A percentile compares a stretch with the other conserved stretches of the same genome.
Evolutionary conservation across 768 basidiomycete genomes (phyloP).

Genomic region (Hortiboletus flavorubellus): DNA sequence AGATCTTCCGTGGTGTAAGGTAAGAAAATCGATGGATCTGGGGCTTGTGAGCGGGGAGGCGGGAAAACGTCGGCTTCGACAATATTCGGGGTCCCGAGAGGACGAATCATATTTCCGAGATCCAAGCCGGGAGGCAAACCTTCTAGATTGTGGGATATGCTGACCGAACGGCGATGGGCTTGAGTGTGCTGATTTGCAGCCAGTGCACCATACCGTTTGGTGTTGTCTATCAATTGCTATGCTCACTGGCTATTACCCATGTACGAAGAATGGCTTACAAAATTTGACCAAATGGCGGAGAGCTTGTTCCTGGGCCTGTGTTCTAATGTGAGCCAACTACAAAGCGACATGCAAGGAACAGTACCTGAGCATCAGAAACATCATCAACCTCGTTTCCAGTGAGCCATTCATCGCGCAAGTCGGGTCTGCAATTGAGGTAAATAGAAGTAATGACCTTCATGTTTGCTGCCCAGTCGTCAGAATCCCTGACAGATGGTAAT

Average conservation of each 20-base stretch:
- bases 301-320: conserved; percentile 90
- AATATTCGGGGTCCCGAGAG: conserved; percentile 70
- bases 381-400: conserved; percentile 91
- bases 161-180: conserved; percentile 75
- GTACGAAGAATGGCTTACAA: conserved; percentile 53
- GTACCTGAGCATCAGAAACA: conserved; percentile 84
- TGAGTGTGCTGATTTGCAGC: conserved; percentile 49
- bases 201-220: conserved; percentile 75
- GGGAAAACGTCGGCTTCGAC: conserved; percentile 94
- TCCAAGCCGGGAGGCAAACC: conserved; percentile 74
- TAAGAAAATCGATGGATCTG: conserved; percentile 78
- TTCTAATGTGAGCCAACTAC: conserved; percentile 9
- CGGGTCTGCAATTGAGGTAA: conserved; percentile 95
- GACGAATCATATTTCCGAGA: conserved; percentile 68
- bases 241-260: conserved; percentile 1
- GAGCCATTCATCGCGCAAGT: conserved; percentile 96
- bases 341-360: conserved; percentile 11
- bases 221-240: conserved; percentile 63
- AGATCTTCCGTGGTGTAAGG: conserved; percentile 93
- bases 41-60: conserved; percentile 82
- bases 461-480: conserved; percentile 60
- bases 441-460: conserved; percentile 99
- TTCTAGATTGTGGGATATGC: conserved; percentile 79
- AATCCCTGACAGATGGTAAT: neutral
- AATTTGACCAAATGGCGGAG: conserved; percentile 92